phyloP scores from a whole-genome alignment of 208 protist species.

The Zelonia costaricensis region DNA sequence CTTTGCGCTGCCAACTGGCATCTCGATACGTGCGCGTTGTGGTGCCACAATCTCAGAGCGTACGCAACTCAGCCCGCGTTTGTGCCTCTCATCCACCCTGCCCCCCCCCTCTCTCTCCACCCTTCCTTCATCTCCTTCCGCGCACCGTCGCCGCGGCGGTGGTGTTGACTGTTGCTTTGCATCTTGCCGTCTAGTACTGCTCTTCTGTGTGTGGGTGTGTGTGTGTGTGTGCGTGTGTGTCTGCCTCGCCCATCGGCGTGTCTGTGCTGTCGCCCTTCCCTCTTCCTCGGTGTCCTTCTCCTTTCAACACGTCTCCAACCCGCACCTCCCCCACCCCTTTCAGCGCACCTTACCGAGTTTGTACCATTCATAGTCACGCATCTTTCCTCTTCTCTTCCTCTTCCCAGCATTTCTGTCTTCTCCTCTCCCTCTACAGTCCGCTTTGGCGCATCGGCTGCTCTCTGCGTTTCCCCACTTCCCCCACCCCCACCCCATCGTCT shows the following conservation, averaged over 20 bases:
- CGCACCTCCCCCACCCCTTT: too few species aligned
- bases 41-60: too few species aligned
- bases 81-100: too few species aligned
- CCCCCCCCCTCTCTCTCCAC: too few species aligned
- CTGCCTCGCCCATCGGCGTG: neutral
- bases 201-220: neutral
- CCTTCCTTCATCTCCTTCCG: too few species aligned
- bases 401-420: neutral
- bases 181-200: neutral
- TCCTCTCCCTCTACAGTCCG: neutral
- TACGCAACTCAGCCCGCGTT: too few species aligned
- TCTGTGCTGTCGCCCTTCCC: constrained; percentile 9
- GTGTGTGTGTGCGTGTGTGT: neutral
- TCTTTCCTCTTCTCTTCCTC: neutral
- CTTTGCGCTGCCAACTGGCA: too few species aligned
- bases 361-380: neutral
- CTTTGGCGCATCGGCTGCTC: neutral
- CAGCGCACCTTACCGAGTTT: neutral
- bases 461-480: neutral
- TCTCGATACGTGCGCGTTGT: too few species aligned
- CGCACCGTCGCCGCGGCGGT: too few species aligned
- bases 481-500: neutral
- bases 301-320: neutral
- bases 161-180: too few species aligned
- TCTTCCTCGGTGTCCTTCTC: neutral